Conservation (phyloP, 1,284 basidiomycete genomes). For the Boletellus deceptivus region DNA sequence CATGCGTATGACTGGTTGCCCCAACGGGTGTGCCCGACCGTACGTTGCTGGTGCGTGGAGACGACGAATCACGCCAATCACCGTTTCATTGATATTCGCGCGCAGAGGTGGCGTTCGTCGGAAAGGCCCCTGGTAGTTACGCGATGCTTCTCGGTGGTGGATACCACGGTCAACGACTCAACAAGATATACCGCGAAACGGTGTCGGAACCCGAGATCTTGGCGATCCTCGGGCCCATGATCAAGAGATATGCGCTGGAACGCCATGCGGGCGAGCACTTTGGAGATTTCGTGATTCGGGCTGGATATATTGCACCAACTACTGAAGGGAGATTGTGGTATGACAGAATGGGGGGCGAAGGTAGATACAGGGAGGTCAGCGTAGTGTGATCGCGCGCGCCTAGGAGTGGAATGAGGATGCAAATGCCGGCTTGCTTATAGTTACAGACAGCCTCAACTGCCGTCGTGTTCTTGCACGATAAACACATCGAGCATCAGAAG, state of each 20-base stretch:
- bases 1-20: conserved; percentile 98
- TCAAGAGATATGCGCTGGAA: conserved; percentile 90
- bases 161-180: conserved; percentile 89
- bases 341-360: conserved; percentile 75
- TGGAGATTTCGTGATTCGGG: conserved; percentile 92
- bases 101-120: conserved; percentile 91
- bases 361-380: conserved; percentile 38
- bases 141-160: conserved; percentile 96
- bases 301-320: conserved; percentile 81
- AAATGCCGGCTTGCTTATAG: neutral
- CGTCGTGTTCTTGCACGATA: too few relatives aligned
- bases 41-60: conserved; percentile 74
- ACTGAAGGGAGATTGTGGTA: conserved; percentile 82
- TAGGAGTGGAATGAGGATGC: neutral
- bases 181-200: conserved; percentile 91
- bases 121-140: conserved; percentile 94
- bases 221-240: conserved; percentile 86
- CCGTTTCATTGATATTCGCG: neutral
- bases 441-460: too few relatives aligned
- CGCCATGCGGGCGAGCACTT: conserved; percentile 89
- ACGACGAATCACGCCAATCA: neutral
- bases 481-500: too few relatives aligned
- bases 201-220: conserved; percentile 95
- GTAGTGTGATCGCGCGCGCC: neutral
- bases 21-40: conserved; percentile 93